These are phyloP conservation scores for Schwanniomyces sp. DNA, from an alignment of 805 yeast genomes.

Conservation along the genomic window DNA sequence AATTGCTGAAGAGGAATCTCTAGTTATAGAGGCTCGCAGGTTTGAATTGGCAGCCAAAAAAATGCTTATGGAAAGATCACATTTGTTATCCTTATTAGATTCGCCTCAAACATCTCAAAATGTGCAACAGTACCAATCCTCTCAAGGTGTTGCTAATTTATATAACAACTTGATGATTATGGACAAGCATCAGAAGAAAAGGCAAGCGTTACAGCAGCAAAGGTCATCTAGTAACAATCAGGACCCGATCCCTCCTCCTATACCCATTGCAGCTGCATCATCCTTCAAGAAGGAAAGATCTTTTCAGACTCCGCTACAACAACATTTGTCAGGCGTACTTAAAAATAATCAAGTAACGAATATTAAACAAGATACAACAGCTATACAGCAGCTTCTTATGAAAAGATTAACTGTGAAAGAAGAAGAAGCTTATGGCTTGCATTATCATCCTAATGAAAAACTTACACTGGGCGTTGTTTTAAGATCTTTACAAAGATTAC, in stretches of 20 bases:
- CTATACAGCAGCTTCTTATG: constrained; percentile 46
- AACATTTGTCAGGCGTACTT: constrained; percentile 35
- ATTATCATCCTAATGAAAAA: constrained; percentile 69
- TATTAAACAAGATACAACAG: constrained; percentile 34
- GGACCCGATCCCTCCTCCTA: constrained; percentile 58
- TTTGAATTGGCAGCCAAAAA: constrained; percentile 91
- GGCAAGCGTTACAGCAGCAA: constrained; percentile 43
- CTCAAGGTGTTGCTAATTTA: constrained; percentile 86
- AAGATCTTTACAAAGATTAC: constrained; percentile 60
- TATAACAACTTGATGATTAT: constrained; percentile 74
- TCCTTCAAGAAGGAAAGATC: constrained; percentile 40
- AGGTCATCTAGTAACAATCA: constrained; percentile 12
- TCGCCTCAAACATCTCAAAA: constrained; percentile 80
- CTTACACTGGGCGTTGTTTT: constrained; percentile 78
- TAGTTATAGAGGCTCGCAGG: constrained; percentile 88
- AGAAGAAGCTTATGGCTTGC: constrained; percentile 80
- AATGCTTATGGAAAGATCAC: constrained; percentile 79
- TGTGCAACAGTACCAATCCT: constrained; percentile 72
- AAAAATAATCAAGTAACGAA: constrained; percentile 29
- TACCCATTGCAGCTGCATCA: constrained; percentile 57
- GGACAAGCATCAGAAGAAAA: constrained; percentile 59
- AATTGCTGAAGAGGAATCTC: constrained; percentile 95
- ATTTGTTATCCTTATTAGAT: constrained; percentile 74
- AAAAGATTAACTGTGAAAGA: constrained; percentile 70
- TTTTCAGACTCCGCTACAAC: constrained; percentile 48